phyloP scores from a whole-genome alignment of 2,329 filamentous ascomycete genomes.

The Exophiala sideris region DNA sequence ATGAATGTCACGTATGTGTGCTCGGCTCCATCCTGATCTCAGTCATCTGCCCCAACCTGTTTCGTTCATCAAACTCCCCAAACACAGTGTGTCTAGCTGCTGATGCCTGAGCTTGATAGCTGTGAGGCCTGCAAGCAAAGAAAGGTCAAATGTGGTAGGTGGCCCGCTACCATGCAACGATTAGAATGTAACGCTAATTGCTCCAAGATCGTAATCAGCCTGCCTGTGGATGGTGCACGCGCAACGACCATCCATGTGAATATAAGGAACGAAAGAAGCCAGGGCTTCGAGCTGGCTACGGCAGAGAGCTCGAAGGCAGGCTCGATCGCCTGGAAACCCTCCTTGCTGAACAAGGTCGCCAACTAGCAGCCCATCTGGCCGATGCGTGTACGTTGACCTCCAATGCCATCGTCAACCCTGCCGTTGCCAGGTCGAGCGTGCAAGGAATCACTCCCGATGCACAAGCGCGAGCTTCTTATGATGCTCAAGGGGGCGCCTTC shows the following conservation, averaged over 20 bases:
- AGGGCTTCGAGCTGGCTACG: conserved; percentile 61
- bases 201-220: conserved; percentile 50
- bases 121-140: conserved; percentile 45
- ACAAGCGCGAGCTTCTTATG: conserved; percentile 10
- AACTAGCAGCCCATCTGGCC: conserved; percentile 26
- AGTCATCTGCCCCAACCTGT: background rate
- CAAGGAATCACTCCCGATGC: conserved; percentile 8
- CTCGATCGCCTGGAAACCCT: conserved; percentile 53
- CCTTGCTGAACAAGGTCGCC: conserved; percentile 26
- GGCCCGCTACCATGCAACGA: background rate
- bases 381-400: conserved; percentile 19
- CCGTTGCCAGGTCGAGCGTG: background rate
- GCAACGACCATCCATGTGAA: conserved; percentile 64
- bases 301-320: conserved; percentile 58
- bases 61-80: conserved; percentile 1
- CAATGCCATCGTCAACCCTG: background rate
- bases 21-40: background rate
- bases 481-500: conserved; percentile 9
- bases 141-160: conserved; percentile 46
- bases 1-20: conserved; percentile 31
- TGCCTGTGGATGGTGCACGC: conserved; percentile 68
- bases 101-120: conserved; percentile 29
- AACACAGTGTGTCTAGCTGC: conserved; percentile 2
- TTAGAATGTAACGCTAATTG: background rate
- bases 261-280: conserved; percentile 71